Evolutionary conservation across 768 basidiomycete species (phyloP), one percentile per base, ranked within the genome.

Genomic region (Lactifluus hygrophoroides): DNA sequence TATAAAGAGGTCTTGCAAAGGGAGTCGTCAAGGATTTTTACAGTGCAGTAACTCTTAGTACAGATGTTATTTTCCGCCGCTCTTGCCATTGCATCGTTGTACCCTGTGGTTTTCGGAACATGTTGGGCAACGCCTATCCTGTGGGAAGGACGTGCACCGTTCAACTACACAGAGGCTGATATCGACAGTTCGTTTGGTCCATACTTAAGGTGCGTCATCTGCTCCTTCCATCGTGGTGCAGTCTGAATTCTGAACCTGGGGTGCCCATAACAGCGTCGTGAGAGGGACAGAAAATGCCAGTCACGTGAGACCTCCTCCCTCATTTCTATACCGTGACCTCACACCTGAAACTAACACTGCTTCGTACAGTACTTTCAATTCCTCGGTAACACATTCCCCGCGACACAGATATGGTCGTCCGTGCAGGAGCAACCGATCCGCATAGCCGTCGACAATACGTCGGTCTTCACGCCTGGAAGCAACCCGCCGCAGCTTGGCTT

Each of bases 381-480:
- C 27, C 72, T 80, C 1, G 76, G 75, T 13, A 66, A 68, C 44
- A 54, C 69, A 8, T 58, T 69, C 5, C 58, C 68, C 8, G 73
- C 80, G 3, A 83, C 82, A 0, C 78, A 80, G 0, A 71, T 84
- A 5, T 83, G 80, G 80, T 0, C 10, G 5, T 54, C 66, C 5
- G 66, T 74, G 17, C 69, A 62, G 13, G 83, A 84, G 56, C 81
- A 85, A 68, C 69, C 74, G 0, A 69, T 84, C 51, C 73, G 76
- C 30, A 71, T 80, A 52, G 71, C 76, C 2, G 82, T 86, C 51
- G 81, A 83, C 65, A 80, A 82, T 67, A 75, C 71, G 52, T 81
- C 81, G 34, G 69, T 83, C 44, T 85, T 84, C 62, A 65, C 76
- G 32, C 79, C 83, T 0, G 82, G 81, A 3, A 70, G 76, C 16